These are phyloP conservation scores for Ascosphaera apis DNA, from an alignment of 2,329 filamentous ascomycete species.

Conservation along the genomic window DNA sequence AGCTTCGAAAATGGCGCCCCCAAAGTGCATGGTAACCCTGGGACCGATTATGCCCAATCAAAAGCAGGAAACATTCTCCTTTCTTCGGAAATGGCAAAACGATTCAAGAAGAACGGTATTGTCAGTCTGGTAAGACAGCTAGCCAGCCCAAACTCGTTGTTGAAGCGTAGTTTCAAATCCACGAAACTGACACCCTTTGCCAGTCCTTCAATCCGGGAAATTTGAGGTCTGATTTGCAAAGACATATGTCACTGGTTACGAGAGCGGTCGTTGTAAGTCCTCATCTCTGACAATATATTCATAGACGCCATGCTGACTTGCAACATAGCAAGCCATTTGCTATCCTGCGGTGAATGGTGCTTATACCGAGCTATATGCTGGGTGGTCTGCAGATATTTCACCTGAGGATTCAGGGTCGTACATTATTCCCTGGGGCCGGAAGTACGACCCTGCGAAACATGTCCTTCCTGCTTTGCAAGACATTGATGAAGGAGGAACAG, in stretches of 20 bases:
- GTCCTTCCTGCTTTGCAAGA: conserved; percentile 7
- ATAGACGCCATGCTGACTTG: conserved; percentile 8
- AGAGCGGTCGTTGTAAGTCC: conserved; percentile 5
- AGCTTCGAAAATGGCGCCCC: conserved; percentile 10
- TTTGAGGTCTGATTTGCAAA: conserved; percentile 10
- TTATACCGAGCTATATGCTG: conserved; percentile 27
- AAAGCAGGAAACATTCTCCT: conserved; percentile 18
- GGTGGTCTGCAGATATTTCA: conserved; percentile 21
- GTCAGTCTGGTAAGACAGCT: conserved; percentile 3
- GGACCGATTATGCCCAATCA: conserved; percentile 12
- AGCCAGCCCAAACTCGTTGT: too few relatives aligned
- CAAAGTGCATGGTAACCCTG: conserved; percentile 6
- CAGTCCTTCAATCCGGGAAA: conserved; percentile 14
- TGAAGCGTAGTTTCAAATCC: not conserved
- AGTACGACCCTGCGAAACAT: not conserved
- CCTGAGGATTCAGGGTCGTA: conserved; percentile 12
- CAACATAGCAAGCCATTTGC: not conserved
- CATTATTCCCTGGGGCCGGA: conserved; percentile 8
- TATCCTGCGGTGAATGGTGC: conserved; percentile 18
- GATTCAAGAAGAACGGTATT: conserved; percentile 6
- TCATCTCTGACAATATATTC: not conserved
- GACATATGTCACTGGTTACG: conserved; percentile 7
- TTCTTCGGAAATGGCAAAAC: conserved; percentile 11
- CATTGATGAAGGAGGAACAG: conserved; percentile 11
- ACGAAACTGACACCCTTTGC: not conserved